Conservation (phyloP, 148 eudicot species). For the Nyssa sinensis region DNA sequence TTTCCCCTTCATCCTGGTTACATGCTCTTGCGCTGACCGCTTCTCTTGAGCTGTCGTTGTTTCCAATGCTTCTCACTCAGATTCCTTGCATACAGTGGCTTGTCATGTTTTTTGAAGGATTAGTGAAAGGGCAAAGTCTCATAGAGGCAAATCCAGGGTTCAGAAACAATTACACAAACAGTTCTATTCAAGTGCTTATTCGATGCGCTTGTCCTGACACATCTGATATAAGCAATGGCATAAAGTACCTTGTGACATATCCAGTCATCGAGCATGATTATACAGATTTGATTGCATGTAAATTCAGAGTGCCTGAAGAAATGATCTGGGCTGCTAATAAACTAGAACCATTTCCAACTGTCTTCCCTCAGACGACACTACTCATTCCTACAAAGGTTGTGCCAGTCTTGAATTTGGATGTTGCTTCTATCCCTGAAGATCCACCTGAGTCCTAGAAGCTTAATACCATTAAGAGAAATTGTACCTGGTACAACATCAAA, state of each 20-base stretch:
- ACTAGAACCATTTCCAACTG: constrained; percentile 7
- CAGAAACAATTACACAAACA: background rate
- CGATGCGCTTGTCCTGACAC: constrained; percentile 27
- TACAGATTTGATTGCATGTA: constrained; percentile 14
- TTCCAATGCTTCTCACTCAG: constrained; percentile 2
- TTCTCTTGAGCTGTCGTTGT: constrained; percentile 13
- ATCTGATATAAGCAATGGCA: constrained; percentile 7
- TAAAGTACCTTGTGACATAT: constrained; percentile 23
- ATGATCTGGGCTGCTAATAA: constrained; percentile 18
- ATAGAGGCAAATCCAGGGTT: constrained; percentile 12
- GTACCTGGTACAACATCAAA: constrained; percentile 2
- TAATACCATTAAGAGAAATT: background rate
- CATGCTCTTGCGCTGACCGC: constrained; percentile 21
- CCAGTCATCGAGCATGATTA: constrained; percentile 21
- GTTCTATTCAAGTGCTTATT: constrained; percentile 23
- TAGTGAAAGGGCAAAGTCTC: constrained; percentile 27
- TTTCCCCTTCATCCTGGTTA: constrained; percentile 25
- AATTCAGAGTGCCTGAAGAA: constrained; percentile 21
- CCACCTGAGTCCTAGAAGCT: constrained; percentile 17
- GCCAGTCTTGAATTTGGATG: constrained; percentile 18
- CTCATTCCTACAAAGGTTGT: constrained; percentile 18
- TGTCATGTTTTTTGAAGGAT: constrained; percentile 26
- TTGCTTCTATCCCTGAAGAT: background rate
- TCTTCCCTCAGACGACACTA: constrained; percentile 22
- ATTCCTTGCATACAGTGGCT: constrained; percentile 16